Percentiles rank a stretch among this genome's conserved stretches.
Conservation (phyloP, 1,139 yeast genomes). For the Taphrina wiesneri region DNA sequence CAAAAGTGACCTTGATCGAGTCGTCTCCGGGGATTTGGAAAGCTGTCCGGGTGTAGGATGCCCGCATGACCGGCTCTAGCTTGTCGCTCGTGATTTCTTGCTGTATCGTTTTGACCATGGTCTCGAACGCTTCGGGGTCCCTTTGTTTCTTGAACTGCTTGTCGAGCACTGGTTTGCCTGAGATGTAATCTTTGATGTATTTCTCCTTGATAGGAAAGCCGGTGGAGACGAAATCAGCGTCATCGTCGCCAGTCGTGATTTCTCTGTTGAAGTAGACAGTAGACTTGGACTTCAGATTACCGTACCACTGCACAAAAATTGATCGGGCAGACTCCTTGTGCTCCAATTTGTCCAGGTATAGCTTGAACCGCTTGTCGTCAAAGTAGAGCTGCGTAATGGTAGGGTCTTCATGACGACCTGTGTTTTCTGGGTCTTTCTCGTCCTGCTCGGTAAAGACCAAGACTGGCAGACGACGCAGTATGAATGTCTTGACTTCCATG, state of each 20-base stretch:
- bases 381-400: slow-evolving; percentile 83
- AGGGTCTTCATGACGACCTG: slow-evolving; percentile 58
- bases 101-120: slow-evolving; percentile 61
- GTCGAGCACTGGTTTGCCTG: slow-evolving; percentile 51
- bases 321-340: slow-evolving; percentile 68
- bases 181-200: slow-evolving; percentile 64
- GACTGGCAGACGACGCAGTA: slow-evolving; percentile 89
- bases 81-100: slow-evolving; percentile 63
- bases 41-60: slow-evolving; percentile 87
- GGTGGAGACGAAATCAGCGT: slow-evolving; percentile 57
- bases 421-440: slow-evolving; percentile 48
- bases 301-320: slow-evolving; percentile 87
- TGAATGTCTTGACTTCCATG: slow-evolving; percentile 94
- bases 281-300: slow-evolving; percentile 71
- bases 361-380: slow-evolving; percentile 77
- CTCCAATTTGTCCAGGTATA: slow-evolving; percentile 80
- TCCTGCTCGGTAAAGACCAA: slow-evolving; percentile 61
- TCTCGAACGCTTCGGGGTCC: slow-evolving; percentile 57
- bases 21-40: slow-evolving; percentile 98
- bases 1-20: slow-evolving; percentile 82
- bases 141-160: slow-evolving; percentile 57
- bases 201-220: slow-evolving; percentile 75
- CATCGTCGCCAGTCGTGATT: slow-evolving; percentile 56
- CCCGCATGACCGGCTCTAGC: slow-evolving; percentile 81
- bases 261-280: slow-evolving; percentile 77